These are phyloP conservation scores for Hordeum marinum DNA, from an alignment of 176 grass and related monocot genomes.

Conservation along the genomic window DNA sequence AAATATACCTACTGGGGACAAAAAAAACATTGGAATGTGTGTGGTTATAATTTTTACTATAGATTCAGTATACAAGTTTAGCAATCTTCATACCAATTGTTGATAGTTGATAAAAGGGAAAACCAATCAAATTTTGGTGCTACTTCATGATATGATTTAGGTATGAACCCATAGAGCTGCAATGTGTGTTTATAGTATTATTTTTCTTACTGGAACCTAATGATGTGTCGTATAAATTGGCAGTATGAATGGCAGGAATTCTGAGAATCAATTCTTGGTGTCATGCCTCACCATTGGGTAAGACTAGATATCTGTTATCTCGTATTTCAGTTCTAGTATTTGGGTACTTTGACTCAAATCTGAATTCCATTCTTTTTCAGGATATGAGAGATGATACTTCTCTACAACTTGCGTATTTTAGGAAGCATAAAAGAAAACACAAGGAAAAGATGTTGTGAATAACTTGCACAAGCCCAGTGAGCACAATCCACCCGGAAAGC, in stretches of 20 bases:
- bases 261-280: constrained; percentile 87
- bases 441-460: constrained; percentile 47
- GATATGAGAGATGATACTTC: constrained; percentile 93
- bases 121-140: not conserved
- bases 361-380: constrained; percentile 33
- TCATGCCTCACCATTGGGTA: constrained; percentile 98
- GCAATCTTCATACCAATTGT: not conserved
- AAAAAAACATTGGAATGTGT: not conserved
- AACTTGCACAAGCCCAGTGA: constrained; percentile 75
- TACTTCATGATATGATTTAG: not conserved
- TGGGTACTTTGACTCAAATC: constrained; percentile 8
- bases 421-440: constrained; percentile 73
- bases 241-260: constrained; percentile 98
- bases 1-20: not conserved
- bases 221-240: constrained; percentile 15
- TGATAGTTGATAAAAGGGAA: not conserved
- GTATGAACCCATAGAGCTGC: not conserved
- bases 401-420: constrained; percentile 72
- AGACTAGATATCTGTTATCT: constrained; percentile 16
- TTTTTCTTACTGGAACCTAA: constrained; percentile 6
- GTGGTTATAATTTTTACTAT: not conserved
- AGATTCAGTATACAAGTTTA: not conserved
- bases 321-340: not conserved
- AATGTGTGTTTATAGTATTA: not conserved
- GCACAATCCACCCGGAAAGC: constrained; percentile 79